Evolutionary conservation across 129 eudicot genomes (phyloP), one percentile per base, ranked within the genome.

Genomic region (Flaveria brownii): DNA sequence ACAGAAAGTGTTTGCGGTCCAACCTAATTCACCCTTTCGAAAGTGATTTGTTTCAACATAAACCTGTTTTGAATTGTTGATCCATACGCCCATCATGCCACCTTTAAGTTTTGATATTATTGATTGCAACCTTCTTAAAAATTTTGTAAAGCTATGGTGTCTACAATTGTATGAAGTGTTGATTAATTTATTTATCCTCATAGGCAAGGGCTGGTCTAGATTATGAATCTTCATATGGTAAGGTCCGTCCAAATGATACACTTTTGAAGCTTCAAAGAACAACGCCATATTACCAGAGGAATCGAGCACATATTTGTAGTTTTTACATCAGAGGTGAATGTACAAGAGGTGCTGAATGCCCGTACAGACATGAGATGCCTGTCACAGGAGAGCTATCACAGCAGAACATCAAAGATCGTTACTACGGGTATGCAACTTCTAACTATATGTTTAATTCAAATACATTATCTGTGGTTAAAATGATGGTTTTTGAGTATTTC

Each of bases 171-270:
- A n/a, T 6, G 28, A 36, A n/a, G 46, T 16, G 47, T 15, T 50
- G 9, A 71, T 50, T 41, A 2, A 8, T 41, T 73, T 68, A 45
- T 68, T 17, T 11, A 12, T 14, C 3, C 15, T 20, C 28, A 57
- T 83, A 90, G 96, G 93, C 87, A 55, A 88, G 91, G 67, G 91
- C 96, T 52, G 93, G 93, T 52, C 50, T 88, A 57, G 93, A 88
- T 90, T 87, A 87, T 64, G 91, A 88, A 73, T 90, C 96, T 20
- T 88, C 93, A 13, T 90, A 72, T 69, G 91, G 93, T 11, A 90
- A 88, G 80, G 91, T 56, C 18, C 85, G 82, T 11, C 86, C 96
- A 11, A 90, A 80, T 78, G 93, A 90, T 49, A 88, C 96, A n/a
- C 88, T 90, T 26, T 49, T 86, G 78, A 90, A 90, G 83, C 90